A percentile compares a stretch with the other conserved stretches of the same genome.
phyloP scores from a whole-genome alignment of 371 early-diverging fungal species.

The Rozella allomycis region DNA sequence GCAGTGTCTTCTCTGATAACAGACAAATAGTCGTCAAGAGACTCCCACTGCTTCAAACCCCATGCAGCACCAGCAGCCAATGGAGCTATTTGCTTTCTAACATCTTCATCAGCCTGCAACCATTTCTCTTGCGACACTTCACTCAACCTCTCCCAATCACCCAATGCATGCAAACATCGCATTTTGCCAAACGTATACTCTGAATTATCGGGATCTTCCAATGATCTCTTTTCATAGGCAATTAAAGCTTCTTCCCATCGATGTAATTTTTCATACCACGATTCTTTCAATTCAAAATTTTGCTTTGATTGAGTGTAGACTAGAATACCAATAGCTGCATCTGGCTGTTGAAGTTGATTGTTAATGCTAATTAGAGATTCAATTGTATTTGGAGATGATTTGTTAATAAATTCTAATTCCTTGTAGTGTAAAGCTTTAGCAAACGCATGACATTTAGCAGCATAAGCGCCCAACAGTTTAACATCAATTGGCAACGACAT shows the following conservation, averaged over 20 bases:
- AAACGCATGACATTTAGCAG: conserved; percentile 79
- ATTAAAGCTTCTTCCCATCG: conserved; percentile 85
- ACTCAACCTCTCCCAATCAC: conserved; percentile 79
- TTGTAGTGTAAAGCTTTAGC: conserved; percentile 92
- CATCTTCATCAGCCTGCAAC: conserved; percentile 29
- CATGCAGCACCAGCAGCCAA: conserved; percentile 85
- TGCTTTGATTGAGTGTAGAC: conserved; percentile 69
- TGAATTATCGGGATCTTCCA: conserved; percentile 46
- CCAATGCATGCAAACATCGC: conserved; percentile 73
- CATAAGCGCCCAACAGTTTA: conserved; percentile 64
- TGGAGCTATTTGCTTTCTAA: conserved; percentile 41
- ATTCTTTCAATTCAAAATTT: conserved; percentile 60
- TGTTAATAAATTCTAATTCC: conserved; percentile 76
- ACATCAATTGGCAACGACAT: conserved; percentile 83
- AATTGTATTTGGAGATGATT: conserved; percentile 62
- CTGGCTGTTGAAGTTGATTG: conserved; percentile 81
- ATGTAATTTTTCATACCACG: conserved; percentile 85
- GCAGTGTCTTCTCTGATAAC: conserved; percentile 51
- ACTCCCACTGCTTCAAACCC: conserved; percentile 75
- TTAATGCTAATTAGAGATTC: conserved; percentile 85
- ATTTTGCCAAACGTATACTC: conserved; percentile 64
- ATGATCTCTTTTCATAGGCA: conserved; percentile 61
- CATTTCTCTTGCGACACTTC: conserved; percentile 62
- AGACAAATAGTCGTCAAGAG: conserved; percentile 70
- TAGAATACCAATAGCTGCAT: conserved; percentile 85